Base-by-base conservation (phyloP, 345 rosid genomes). In the Erodium maritimum region DNA sequence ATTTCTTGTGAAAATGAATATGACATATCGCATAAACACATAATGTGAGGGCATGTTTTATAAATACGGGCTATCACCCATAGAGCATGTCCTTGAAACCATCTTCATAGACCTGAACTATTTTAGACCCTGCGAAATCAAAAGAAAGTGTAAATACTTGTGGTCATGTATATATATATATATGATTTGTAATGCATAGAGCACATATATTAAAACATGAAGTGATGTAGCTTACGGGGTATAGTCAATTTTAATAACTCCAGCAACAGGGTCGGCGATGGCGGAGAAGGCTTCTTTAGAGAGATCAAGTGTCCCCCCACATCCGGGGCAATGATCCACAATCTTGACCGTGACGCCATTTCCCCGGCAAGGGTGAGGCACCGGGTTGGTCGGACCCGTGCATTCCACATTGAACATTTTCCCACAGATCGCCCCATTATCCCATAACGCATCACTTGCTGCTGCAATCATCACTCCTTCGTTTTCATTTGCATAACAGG, bases 381-480 rank as follows among this genome's bases (percentile, higher is more conserved):
- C 77, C 1, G 50, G 0, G 64, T 83, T 74, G 24, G 82, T 63
- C 9, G 61, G 50, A 13, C 76, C 73, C 4, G 66, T 29, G 76
- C 84, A 80, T 17, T 5, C 65, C 19, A 83, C 78, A 3, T 56
- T 71, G 63, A 72, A 79, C 18, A 4, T 59, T 62, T 21, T 74
- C 12, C 84, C 82, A 21, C 89, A 77, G 2, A 77, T 77, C 23
- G 17, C 56, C 33, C 86, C 70, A 19, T 71, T 69, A 7, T 56
- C 18, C 89, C 89, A 80, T 22, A 80, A 50, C 0, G 24, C 53
- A 57, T 73, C 80, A 42, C 82, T 76, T 51, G 79, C 89, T 17
- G 82, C 86, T 4, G 84, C 78, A 14, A 80, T 65, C 76, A 76
- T 67, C 13, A 12, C 42, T 48, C 82, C 89, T 5, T 50, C 13